Base-by-base conservation (phyloP, 805 yeast genomes). In the Yamadazyma paraphyllophila region DNA sequence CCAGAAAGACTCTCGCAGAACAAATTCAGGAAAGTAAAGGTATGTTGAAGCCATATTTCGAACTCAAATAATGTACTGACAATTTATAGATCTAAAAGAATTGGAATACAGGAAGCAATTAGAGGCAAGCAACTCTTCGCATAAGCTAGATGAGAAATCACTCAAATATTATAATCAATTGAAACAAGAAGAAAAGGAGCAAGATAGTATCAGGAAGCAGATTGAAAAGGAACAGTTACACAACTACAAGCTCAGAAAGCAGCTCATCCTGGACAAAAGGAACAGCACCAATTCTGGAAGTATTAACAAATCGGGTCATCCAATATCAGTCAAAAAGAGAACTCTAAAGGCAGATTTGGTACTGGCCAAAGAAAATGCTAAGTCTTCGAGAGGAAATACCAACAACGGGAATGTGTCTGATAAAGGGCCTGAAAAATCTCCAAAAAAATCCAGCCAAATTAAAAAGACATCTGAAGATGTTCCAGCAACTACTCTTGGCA, bases 1-100 rank as follows among this genome's bases (percentile, higher is more conserved):
- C 17, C 10, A 56, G 78, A 17, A 71, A 71, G 53, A 61, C 76
- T 2, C 54, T 75, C 11, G 64, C 62, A 12, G 72, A 73, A 16
- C 80, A 75, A 53, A 52, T 74, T 20, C 58, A 61, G 29, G 75
- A 69, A 39, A 62, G 67, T 41, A 61, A 68, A 58, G 66, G 72
- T 66, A 59, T 43, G 71, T 16, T 20, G 6, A 14, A 24, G 12
- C n/a, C 26, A 9, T 17, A 11, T 2, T 2, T 17, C 3, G 6
- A 11, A 8, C 27, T 17, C 8, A 20, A 16, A 6, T 9, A 16
- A 17, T 10, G 14, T 25, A 49, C 63, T 57, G 55, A 57, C 59
- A 1, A 30, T 26, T 12, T 52, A 20, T 20, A 69, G 63, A 62
- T 50, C 50, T 53, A 50, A 62, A 72, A 56, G 59, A 64, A 47